Evolutionary conservation across 352 stramenopile genomes (phyloP), one percentile per base, ranked within the genome.

Genomic region (Phytophthora meadii): DNA sequence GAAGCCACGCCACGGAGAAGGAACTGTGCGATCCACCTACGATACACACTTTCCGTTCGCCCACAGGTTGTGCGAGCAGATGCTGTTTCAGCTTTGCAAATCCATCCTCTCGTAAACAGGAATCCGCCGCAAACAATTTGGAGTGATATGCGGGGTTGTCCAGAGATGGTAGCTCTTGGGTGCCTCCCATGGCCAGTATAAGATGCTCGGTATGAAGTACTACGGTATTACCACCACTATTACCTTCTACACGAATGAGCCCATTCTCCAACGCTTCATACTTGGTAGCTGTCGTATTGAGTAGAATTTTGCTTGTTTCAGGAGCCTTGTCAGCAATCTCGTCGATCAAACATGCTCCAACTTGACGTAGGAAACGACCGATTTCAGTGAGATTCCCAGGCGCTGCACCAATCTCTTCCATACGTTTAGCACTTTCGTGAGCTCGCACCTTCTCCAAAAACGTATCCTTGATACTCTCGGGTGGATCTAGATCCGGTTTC

Each of bases 11-110:
- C 4, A 93, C 82, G 0, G 84, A 94, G 55, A 97, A 97, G 2
- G 89, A 88, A 34, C 84, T 94, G 70, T 97, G 88, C 0, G 85
- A 92, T 12, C 89, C 89, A 10, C 89, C 89, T 3, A 96, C 76
- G 40, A 97, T 87, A 48, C 79, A 92, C 12, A 95, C 83, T 69
- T 93, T 92, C 12, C 85, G 77, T 32, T 79, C 68, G 6, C 54
- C 54, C 9, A 11, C 17, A 24, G 68, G 58, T 19, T 74, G 59
- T 14, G 73, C 62, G 12, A 79, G 57, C 2, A 87, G 56, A 22
- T 76, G 58, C 24, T 81, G 66, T 17, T 76, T 76, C 3, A 95
- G 70, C 25, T 61, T 62, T 8, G 65, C 55, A 52, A 93, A 88
- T 0, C 88, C 88, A 6, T 89, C 76, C 12, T 87, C 77, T 14